Conservation (phyloP, 768 basidiomycete genomes). For the Strobilomyces dryophilus region DNA sequence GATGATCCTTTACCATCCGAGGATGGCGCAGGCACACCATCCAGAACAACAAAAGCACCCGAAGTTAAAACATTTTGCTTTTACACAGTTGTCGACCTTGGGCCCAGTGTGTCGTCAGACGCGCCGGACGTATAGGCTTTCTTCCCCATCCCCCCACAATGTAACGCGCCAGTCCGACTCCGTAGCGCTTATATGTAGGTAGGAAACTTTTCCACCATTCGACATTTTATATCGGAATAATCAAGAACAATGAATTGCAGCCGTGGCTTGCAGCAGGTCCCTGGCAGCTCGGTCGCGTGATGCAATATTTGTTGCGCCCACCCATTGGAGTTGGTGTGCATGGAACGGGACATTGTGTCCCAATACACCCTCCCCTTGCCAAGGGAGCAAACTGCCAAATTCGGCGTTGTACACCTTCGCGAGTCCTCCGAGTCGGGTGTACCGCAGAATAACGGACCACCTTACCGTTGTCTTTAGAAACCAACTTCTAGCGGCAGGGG, state of each 20-base stretch:
- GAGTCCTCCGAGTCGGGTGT: no score
- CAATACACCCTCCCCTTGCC: slow-evolving; percentile 45
- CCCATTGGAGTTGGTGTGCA: no score
- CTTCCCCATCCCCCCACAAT: neutral
- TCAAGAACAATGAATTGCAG: no score
- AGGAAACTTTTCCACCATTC: no score
- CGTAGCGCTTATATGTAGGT: neutral
- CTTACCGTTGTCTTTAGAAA: no score
- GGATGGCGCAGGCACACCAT: slow-evolving; percentile 47
- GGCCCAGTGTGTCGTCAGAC: slow-evolving; percentile 52
- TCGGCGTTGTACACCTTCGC: no score
- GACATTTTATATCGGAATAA: no score
- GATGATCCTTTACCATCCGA: slow-evolving; percentile 77
- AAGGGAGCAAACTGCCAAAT: slow-evolving; percentile 39
- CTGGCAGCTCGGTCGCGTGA: neutral
- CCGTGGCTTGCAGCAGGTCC: no score
- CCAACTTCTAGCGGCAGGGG: no score
- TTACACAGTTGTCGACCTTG: slow-evolving; percentile 80
- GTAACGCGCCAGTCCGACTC: neutral
- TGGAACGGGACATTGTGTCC: slow-evolving; percentile 32
- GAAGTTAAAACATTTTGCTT: slow-evolving; percentile 90
- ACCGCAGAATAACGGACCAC: no score
- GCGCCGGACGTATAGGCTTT: slow-evolving; percentile 9
- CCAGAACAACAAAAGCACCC: slow-evolving; percentile 47
- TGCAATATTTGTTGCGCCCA: neutral